Conservation (phyloP, 2,329 filamentous ascomycete species). For the Grosmannia huntii region DNA sequence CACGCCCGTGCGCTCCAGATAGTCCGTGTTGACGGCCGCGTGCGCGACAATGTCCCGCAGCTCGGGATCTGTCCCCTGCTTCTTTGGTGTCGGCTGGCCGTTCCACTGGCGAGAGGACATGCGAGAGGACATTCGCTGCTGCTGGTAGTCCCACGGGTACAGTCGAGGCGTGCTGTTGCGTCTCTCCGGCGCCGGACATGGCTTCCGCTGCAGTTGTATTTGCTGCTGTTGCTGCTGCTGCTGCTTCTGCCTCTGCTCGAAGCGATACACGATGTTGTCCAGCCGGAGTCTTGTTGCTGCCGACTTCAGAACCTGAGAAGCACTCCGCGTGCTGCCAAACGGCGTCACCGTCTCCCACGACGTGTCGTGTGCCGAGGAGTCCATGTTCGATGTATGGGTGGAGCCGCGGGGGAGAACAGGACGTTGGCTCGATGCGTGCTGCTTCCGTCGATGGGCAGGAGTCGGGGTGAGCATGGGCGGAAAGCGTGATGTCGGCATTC, state of each 20-base stretch:
- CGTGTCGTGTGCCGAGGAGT: background rate
- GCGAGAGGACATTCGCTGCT: too few species aligned
- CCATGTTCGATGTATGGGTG: too few species aligned
- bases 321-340: background rate
- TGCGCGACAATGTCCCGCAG: slow-evolving; percentile 9
- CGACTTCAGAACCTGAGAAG: background rate
- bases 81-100: slow-evolving; percentile 3
- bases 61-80: slow-evolving; percentile 10
- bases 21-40: background rate
- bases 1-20: slow-evolving; percentile 9
- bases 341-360: background rate
- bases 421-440: background rate
- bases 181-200: background rate
- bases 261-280: background rate
- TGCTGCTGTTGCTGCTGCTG: background rate
- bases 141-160: slow-evolving; percentile 15
- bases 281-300: slow-evolving; percentile 7
- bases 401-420: too few species aligned
- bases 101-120: too few species aligned
- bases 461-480: background rate
- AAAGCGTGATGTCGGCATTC: background rate
- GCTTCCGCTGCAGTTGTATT: background rate
- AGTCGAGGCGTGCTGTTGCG: slow-evolving; percentile 7
- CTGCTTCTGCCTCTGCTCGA: background rate
- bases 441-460: background rate